Evolutionary conservation across 2,329 filamentous ascomycete species (phyloP), one percentile per base, ranked within the genome.

Genomic region (Ophiostoma sp.): DNA sequence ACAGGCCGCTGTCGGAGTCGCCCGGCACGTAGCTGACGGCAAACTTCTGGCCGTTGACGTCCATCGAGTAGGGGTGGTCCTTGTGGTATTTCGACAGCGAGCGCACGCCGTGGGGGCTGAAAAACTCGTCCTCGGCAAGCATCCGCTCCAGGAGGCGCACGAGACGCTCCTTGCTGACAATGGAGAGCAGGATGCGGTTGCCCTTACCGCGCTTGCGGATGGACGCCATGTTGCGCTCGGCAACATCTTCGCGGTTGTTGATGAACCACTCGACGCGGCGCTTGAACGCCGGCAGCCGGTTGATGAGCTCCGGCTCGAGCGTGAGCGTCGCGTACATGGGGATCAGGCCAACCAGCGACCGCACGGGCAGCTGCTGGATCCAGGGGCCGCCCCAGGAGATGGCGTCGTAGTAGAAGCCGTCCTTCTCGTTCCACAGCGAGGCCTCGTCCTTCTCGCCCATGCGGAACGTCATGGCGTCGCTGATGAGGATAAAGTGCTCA

Each of bases 321-420:
- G 95, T 98, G 71, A 96, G 82, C 2, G 93, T 96, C 6, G 93
- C 93, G 76, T 96, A 98, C 11, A 98, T 85, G 1, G 94, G 94
- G 72, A 98, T 98, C 69, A 98, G 82, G 11, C 95, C 94, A 66
- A 98, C 94, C 7, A 98, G 85, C 16, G 94, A 98, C 69, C 93
- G 85, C 66, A 98, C 92, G 0, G 92, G 93, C 75, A 98, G 85
- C 78, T 97, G 93, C 75, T 97, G 92, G 67, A 91, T 91, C 89
- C 89, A 96, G 7, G 93, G 93, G 8, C 93, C 93, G 65, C 94
- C 94, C 87, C 92, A 98, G 1, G 93, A 96, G 72, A 98, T 98
- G 40, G 94, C 94, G 79, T 98, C 94, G 76, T 98, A 98, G 83
- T 98, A 98, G 83, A 98, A 98, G 68, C 92, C 93, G 78, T 98